These are phyloP conservation scores for Coemansia sp. DNA, from an alignment of 192 early-diverging fungal species.

Conservation along the genomic window DNA sequence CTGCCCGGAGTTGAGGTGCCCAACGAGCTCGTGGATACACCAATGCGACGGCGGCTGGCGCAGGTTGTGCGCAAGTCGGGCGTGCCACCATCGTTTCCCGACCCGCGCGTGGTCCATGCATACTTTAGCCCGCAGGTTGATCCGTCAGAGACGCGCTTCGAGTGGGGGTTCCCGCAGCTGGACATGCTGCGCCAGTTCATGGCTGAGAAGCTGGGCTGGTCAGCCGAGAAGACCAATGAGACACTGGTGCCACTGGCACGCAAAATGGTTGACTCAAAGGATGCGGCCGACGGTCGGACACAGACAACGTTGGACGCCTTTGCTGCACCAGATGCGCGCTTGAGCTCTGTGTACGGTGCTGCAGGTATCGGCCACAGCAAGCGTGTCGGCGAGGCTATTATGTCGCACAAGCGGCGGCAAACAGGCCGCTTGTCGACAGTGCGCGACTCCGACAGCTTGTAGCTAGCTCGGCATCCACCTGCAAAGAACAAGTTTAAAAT, in stretches of 20 bases:
- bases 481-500: neutral
- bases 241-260: constrained; percentile 47
- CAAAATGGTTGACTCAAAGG: constrained; percentile 25
- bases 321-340: neutral
- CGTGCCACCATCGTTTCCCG: constrained; percentile 76
- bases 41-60: constrained; percentile 43
- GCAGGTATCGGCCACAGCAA: constrained; percentile 23
- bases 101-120: constrained; percentile 67
- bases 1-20: constrained; percentile 39
- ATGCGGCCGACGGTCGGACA: neutral
- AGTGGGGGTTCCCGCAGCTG: constrained; percentile 48
- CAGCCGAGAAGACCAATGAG: constrained; percentile 35
- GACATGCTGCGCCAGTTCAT: constrained; percentile 52
- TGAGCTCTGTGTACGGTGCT: constrained; percentile 1
- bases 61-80: constrained; percentile 62
- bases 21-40: constrained; percentile 26
- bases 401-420: constrained; percentile 18
- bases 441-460: neutral
- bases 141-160: constrained; percentile 16
- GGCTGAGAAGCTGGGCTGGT: constrained; percentile 45
- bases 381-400: constrained; percentile 41
- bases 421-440: neutral
- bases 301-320: constrained; percentile 36
- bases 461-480: neutral
- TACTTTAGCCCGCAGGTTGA: constrained; percentile 75